Conservation (phyloP, 352 stramenopile genomes). For the Phytophthora citrophthora region DNA sequence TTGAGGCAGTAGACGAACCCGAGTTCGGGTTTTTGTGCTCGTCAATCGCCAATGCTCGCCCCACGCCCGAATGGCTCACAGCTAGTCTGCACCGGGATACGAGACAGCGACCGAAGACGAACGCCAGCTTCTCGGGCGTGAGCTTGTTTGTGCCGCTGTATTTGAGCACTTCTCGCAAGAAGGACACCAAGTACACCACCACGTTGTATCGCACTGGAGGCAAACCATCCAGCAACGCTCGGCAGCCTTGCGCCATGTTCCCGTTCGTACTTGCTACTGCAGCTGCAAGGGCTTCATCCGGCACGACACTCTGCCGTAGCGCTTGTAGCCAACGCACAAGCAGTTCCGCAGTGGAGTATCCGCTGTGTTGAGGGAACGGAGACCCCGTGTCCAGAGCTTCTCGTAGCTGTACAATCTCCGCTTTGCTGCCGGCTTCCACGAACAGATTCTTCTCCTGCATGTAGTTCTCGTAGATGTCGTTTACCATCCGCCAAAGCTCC, state of each 20-base stretch:
- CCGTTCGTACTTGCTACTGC: slow-evolving; percentile 58
- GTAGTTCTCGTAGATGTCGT: slow-evolving; percentile 92
- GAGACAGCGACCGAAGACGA: slow-evolving; percentile 78
- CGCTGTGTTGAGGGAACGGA: slow-evolving; percentile 79
- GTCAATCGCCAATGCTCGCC: slow-evolving; percentile 26
- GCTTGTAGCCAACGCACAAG: slow-evolving; percentile 93
- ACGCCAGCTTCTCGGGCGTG: slow-evolving; percentile 73
- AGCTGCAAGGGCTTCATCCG: slow-evolving; percentile 77
- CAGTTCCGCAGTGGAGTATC: slow-evolving; percentile 92
- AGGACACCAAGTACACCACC: slow-evolving; percentile 97
- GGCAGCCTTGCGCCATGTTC: slow-evolving; percentile 86
- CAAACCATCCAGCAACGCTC: slow-evolving; percentile 78
- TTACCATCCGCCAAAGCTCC: slow-evolving; percentile 98
- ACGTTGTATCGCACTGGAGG: slow-evolving; percentile 96
- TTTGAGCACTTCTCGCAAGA: slow-evolving; percentile 95
- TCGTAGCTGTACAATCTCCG: slow-evolving; percentile 71
- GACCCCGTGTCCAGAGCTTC: slow-evolving; percentile 94
- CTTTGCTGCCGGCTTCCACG: slow-evolving; percentile 70
- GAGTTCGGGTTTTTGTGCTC: slow-evolving; percentile 33
- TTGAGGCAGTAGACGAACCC: slow-evolving; percentile 44
- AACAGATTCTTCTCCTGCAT: slow-evolving; percentile 88
- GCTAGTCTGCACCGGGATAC: slow-evolving; percentile 54
- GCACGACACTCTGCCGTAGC: slow-evolving; percentile 91
- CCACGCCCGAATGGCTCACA: slow-evolving; percentile 7
- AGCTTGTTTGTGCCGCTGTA: slow-evolving; percentile 65